These are phyloP conservation scores for Arctium minus DNA, from an alignment of 129 eudicot genomes.

Conservation along the genomic window DNA sequence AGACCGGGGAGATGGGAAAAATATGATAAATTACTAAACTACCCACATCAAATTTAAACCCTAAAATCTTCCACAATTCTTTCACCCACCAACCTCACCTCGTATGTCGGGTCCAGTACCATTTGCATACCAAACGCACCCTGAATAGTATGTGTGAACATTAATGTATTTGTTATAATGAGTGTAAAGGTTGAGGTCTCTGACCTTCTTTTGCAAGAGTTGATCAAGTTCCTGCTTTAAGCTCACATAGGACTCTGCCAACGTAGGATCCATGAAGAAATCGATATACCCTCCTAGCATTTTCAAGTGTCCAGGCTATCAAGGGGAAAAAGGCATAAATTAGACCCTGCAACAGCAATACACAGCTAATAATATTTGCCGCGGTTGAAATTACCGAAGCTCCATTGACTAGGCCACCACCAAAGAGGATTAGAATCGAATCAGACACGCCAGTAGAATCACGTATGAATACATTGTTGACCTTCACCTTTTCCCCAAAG, in stretches of 20 bases:
- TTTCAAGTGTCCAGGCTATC: slow-evolving; percentile 82
- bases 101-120: background rate
- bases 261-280: slow-evolving; percentile 87
- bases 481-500: slow-evolving; percentile 96
- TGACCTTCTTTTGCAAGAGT: slow-evolving; percentile 83
- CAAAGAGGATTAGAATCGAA: slow-evolving; percentile 87
- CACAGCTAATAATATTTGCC: background rate
- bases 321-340: background rate
- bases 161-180: background rate
- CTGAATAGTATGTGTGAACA: background rate
- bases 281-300: slow-evolving; percentile 90
- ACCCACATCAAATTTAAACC: background rate
- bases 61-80: background rate
- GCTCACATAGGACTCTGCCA: slow-evolving; percentile 79
- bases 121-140: background rate
- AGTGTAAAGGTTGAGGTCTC: slow-evolving; percentile 7
- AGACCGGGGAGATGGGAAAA: background rate
- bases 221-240: slow-evolving; percentile 77
- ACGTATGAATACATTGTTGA: slow-evolving; percentile 81
- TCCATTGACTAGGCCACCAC: slow-evolving; percentile 72
- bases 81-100: background rate
- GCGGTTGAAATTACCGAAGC: slow-evolving; percentile 52
- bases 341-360: background rate
- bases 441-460: slow-evolving; percentile 99
- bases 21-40: background rate